phyloP scores from a whole-genome alignment of 73 alveolate species.

The Tetrahymena thermophila region DNA sequence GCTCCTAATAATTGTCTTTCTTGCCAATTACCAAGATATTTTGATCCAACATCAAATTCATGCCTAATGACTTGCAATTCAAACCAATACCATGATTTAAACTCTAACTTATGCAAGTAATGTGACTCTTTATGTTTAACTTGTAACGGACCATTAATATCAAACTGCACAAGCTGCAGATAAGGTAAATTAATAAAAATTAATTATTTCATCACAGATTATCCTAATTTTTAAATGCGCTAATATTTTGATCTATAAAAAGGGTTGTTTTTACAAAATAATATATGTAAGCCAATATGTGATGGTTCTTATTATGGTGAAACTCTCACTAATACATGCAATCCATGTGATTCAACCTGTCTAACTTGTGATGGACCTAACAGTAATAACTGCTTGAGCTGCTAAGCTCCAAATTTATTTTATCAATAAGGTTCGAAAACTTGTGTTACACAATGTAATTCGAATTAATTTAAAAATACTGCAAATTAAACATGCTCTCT shows the following conservation, averaged over 20 bases:
- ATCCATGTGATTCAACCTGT: background rate
- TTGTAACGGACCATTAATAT: background rate
- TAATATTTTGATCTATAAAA: background rate
- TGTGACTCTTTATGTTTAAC: background rate
- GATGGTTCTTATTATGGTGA: too few species aligned
- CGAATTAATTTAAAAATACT: background rate
- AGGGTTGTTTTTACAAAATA: background rate
- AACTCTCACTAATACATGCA: background rate
- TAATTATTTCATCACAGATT: too few species aligned
- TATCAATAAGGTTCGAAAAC: background rate
- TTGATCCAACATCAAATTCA: background rate
- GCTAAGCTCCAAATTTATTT: background rate
- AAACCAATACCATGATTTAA: background rate
- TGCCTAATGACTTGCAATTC: background rate
- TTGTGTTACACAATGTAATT: background rate
- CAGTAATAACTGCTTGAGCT: background rate
- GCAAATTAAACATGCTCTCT: background rate
- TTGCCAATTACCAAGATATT: background rate
- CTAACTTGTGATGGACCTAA: background rate
- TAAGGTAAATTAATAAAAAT: background rate
- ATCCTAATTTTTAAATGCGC: background rate
- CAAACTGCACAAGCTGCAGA: background rate
- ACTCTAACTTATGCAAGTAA: background rate
- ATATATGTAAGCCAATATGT: background rate
- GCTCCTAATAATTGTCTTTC: background rate